Evolutionary conservation across 1,284 basidiomycete genomes (phyloP), one percentile per base, ranked within the genome.

Genomic region (Athelia psychrophila): DNA sequence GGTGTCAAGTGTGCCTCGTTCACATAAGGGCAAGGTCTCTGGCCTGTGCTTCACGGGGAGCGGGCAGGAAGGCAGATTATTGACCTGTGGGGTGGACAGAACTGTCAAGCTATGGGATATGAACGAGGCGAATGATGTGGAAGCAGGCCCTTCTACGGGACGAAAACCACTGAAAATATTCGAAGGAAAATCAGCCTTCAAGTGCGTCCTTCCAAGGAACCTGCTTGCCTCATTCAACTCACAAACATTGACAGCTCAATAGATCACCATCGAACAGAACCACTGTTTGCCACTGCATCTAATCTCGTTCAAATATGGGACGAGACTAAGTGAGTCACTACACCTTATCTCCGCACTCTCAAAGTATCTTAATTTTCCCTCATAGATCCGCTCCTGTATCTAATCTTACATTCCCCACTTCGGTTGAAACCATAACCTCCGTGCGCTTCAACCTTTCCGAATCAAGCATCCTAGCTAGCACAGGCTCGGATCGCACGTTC

Each of bases 301-400:
- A 93, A 89, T 61, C 80, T 84, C 23, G 95, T 99, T 12, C 96
- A 99, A 67, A 80, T 98, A 59, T 99, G 97, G 97, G 97, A 99
- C 63, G 91, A 98, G 70, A 95, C 89, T 45, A 93, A 93, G 86
- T 91, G 57, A 20, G 83, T n/a, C 8, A 8, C 38, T 9, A 55
- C 8, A 18, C 23, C 35, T 25, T 20, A 16, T 49, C 33, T 16
- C 33, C 4, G 53, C 24, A 51, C 47, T 63, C 18, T 62, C 1
- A 9, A 49, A 35, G 35, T 6, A 5, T 25, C 5, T 33, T 40
- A 51, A 23, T 20, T 24, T 23, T 51, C 38, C 56, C 48, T 52
- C 55, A 42, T 50, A 86, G 78, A 75, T 91, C 78, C 54, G 82
- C 85, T 3, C 85, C 91, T 8, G 75, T 93, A 47, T 90, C 91